Evolutionary conservation across 176 grass and related monocot species (phyloP), one percentile per base, ranked within the genome.

Genomic region (Carex parvula): DNA sequence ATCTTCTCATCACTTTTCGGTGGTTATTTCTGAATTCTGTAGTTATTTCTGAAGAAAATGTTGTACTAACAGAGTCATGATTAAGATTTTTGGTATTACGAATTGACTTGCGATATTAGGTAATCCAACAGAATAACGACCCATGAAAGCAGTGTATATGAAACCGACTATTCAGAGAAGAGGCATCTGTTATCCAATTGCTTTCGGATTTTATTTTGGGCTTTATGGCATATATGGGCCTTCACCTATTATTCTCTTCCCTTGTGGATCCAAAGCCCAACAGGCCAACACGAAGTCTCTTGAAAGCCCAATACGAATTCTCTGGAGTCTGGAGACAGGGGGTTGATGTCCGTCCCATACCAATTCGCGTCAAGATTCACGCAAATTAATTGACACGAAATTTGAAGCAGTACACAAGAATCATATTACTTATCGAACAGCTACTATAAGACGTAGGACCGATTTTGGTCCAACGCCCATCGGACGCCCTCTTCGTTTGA

Each of bases 41-140:
- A n/a, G n/a, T n/a, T 77, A 77, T 56, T 77, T 77, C 22, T 55
- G 72, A 77, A 32, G 46, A 77, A 48, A 55, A 56, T 12, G 50
- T 56, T 77, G 12, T 55, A 24, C 5, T 13, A 76, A 14, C 24
- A 50, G 18, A 24, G 44, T 75, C 21, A 13, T 24, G 44, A 50
- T 11, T 53, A 54, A 7, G 71, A 75, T 75, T 75, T 75, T 75
- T 75, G 20, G 71, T 54, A 53, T 22, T 75, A 75, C 12, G 5
- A 75, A 75, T 75, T 75, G 71, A 53, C 41, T 73, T 5, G 70
- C 10, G 8, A 71, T 39, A 48, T 71, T 20, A 73, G 18, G 41
- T 7, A 48, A 73, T 73, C 70, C 42, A 73, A 48, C n/a, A 3
- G 48, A 73, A 73, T 73, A 46, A 48, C 70, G n/a, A 73, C 30